phyloP scores from a whole-genome alignment of 1,284 basidiomycete species.

The Ceratobasidium sp. region DNA sequence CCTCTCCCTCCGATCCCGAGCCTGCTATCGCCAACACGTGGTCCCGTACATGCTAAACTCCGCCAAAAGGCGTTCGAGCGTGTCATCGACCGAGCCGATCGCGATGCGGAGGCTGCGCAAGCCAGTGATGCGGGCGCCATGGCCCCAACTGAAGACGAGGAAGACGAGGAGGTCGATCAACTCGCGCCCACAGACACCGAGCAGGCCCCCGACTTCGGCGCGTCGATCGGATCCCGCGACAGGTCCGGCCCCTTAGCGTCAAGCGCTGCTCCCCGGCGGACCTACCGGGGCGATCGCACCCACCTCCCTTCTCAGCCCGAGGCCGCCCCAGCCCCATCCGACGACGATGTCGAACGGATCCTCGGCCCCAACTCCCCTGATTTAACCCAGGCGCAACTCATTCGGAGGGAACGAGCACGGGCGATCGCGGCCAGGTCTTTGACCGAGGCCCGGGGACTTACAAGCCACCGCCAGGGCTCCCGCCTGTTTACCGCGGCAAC shows the following conservation, averaged over 20 bases:
- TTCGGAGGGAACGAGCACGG: background rate
- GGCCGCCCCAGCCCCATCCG: background rate
- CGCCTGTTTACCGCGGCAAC: background rate
- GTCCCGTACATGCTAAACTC: background rate
- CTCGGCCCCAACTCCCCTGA: background rate
- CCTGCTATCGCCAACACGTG: background rate
- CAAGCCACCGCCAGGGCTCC: background rate
- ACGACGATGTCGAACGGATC: background rate
- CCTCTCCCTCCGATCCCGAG: background rate
- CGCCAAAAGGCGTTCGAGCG: background rate
- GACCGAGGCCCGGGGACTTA: background rate
- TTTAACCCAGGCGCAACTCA: background rate
- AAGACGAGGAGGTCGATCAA: background rate
- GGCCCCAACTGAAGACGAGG: too few relatives aligned
- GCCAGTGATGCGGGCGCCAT: too few relatives aligned
- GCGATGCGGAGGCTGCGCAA: background rate
- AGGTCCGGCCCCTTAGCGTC: too few relatives aligned
- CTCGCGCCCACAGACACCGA: background rate
- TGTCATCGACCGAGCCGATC: background rate
- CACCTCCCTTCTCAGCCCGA: background rate
- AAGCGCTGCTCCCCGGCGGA: background rate
- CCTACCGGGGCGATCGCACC: background rate
- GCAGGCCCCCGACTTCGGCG: slow-evolving; percentile 10
- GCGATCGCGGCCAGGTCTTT: background rate
- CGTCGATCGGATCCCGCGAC: too few relatives aligned